A percentile compares a stretch with the other conserved stretches of the same genome.
phyloP scores from a whole-genome alignment of 148 eudicot species.

The Pharnaceum exiguum region DNA sequence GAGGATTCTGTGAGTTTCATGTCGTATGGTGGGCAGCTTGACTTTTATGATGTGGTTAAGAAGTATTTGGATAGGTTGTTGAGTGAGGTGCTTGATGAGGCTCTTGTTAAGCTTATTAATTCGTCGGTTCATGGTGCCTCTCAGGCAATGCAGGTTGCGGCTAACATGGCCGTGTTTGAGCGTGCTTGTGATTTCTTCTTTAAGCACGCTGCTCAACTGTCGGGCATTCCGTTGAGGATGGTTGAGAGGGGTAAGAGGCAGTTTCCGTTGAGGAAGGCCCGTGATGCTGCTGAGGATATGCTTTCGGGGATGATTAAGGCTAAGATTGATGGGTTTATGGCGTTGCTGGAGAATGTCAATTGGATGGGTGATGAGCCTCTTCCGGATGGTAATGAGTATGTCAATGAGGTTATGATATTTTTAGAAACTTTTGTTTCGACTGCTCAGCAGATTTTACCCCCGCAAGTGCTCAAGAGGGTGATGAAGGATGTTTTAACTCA shows the following conservation, averaged over 20 bases:
- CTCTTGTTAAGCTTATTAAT: slow-evolving; percentile 63
- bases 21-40: slow-evolving; percentile 96
- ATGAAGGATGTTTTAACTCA: slow-evolving; percentile 74
- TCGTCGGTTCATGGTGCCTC: slow-evolving; percentile 71
- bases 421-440: slow-evolving; percentile 88
- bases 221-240: slow-evolving; percentile 90
- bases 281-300: slow-evolving; percentile 89
- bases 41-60: slow-evolving; percentile 88
- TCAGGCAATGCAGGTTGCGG: slow-evolving; percentile 96
- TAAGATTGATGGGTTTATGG: slow-evolving; percentile 83
- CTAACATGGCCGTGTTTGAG: slow-evolving; percentile 94
- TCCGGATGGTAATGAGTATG: slow-evolving; percentile 83
- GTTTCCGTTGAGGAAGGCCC: slow-evolving; percentile 74
- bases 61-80: slow-evolving; percentile 87
- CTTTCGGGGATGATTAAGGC: slow-evolving; percentile 90
- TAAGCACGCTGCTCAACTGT: slow-evolving; percentile 92
- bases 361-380: slow-evolving; percentile 89
- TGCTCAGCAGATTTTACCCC: slow-evolving; percentile 90
- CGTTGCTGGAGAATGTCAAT: slow-evolving; percentile 79
- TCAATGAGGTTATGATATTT: slow-evolving; percentile 89
- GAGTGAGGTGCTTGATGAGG: slow-evolving; percentile 79
- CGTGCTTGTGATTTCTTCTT: slow-evolving; percentile 98
- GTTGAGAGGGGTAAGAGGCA: slow-evolving; percentile 84
- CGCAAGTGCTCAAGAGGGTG: slow-evolving; percentile 75
- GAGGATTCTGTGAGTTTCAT: slow-evolving; percentile 97